Conservation (phyloP, 2,329 filamentous ascomycete genomes). For the Lasiodiplodia gonubiensis region DNA sequence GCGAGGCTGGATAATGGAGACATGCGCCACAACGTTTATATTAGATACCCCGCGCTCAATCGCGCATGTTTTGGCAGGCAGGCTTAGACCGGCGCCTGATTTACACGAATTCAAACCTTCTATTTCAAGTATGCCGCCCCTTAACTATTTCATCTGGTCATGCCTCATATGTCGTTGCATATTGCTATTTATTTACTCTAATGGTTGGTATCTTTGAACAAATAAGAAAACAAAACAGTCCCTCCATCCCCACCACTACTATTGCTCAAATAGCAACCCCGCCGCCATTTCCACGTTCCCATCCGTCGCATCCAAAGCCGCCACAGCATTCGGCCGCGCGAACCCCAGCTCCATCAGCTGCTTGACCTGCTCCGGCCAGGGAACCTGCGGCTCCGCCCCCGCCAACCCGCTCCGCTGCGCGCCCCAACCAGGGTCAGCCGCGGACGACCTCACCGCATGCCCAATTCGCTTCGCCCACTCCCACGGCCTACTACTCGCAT, state of each 20-base stretch:
- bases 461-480: slow-evolving; percentile 78
- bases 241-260: not conserved
- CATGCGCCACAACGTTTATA: not conserved
- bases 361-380: slow-evolving; percentile 51
- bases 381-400: slow-evolving; percentile 40
- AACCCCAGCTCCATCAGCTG: slow-evolving; percentile 55
- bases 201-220: slow-evolving; percentile 8
- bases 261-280: slow-evolving; percentile 52
- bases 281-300: slow-evolving; percentile 57
- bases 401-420: slow-evolving; percentile 3
- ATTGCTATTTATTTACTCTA: not conserved
- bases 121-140: not conserved
- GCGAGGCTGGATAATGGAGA: not conserved
- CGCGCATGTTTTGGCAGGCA: not conserved
- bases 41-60: slow-evolving; percentile 16
- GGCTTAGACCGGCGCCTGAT: not conserved
- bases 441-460: slow-evolving; percentile 40
- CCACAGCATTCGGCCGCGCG: slow-evolving; percentile 52
- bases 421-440: slow-evolving; percentile 32
- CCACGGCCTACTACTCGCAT: slow-evolving; percentile 66
- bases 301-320: slow-evolving; percentile 55
- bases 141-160: not conserved
- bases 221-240: not conserved
- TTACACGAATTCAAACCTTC: not conserved
- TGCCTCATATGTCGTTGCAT: not conserved